These are phyloP conservation scores for Rhizophagus clarus DNA, from an alignment of 192 early-diverging fungal species.

Conservation along the genomic window DNA sequence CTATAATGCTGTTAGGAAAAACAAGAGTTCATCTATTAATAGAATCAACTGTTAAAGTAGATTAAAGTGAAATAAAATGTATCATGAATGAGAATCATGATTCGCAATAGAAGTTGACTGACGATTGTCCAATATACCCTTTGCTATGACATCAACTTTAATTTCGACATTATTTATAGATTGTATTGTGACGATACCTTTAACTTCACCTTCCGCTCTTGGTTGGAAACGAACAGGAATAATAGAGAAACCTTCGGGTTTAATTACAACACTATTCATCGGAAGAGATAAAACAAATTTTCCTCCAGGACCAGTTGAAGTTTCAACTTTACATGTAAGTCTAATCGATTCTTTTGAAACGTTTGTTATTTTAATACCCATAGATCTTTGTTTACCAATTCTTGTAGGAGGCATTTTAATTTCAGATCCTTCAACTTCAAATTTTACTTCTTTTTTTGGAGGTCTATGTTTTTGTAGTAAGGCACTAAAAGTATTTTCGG, in stretches of 20 bases:
- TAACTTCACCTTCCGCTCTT: conserved; percentile 8
- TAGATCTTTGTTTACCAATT: conserved; percentile 7
- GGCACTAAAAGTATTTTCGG: conserved; percentile 13
- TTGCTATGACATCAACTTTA: conserved; percentile 13
- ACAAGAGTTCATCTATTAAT: too few relatives aligned
- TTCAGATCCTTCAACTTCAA: conserved; percentile 10
- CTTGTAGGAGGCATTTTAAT: conserved; percentile 9
- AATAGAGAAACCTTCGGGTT: conserved; percentile 2
- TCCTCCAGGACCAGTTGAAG: conserved; percentile 8
- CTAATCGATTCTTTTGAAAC: conserved; percentile 8
- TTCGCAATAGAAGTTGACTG: not conserved
- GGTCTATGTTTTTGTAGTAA: conserved; percentile 6
- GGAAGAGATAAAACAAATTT: conserved; percentile 18
- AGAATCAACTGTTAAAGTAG: too few relatives aligned
- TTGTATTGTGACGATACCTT: conserved; percentile 20
- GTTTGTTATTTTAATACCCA: conserved; percentile 22
- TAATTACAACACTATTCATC: conserved; percentile 17
- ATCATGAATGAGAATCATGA: too few relatives aligned
- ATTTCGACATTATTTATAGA: not conserved
- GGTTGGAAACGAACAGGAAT: conserved; percentile 22
- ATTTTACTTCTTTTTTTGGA: conserved; percentile 15
- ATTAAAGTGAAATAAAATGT: too few relatives aligned
- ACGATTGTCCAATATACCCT: conserved; percentile 5
- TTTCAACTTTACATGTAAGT: conserved; percentile 18
- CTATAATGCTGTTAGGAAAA: too few relatives aligned